phyloP scores from a whole-genome alignment of 1,284 basidiomycete genomes.

The Kwoniella shivajii region DNA sequence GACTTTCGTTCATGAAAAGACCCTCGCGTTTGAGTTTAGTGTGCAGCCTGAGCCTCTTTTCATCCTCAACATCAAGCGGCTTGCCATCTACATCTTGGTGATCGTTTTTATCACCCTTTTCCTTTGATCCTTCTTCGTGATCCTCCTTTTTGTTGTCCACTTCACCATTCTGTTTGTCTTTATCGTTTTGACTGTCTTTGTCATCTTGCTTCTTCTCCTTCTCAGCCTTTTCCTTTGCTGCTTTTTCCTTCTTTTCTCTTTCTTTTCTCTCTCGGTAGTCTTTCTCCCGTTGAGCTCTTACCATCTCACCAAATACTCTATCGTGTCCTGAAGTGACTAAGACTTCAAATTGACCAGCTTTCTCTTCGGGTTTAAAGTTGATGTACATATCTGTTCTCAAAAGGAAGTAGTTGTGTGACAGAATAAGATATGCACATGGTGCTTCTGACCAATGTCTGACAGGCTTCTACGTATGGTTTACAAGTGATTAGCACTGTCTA shows the following conservation, averaged over 20 bases:
- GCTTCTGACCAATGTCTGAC: conserved; percentile 10
- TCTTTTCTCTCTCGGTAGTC: conserved; percentile 51
- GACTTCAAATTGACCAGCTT: conserved; percentile 34
- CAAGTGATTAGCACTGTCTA: not conserved
- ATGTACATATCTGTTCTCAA: conserved; percentile 52
- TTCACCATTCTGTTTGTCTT: not conserved
- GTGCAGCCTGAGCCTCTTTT: conserved; percentile 2
- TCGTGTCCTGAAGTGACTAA: conserved; percentile 33
- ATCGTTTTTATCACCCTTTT: not conserved
- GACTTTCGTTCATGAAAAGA: not conserved
- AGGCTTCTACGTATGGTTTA: conserved; percentile 27
- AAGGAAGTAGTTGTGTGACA: conserved; percentile 74
- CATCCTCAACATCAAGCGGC: not conserved
- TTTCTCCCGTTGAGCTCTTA: conserved; percentile 62
- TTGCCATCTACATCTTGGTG: not conserved
- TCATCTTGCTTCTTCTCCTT: conserved; percentile 11
- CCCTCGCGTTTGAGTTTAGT: not conserved
- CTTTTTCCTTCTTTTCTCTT: conserved; percentile 22
- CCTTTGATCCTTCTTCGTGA: not conserved
- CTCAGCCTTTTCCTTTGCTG: conserved; percentile 8
- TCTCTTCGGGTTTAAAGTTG: conserved; percentile 31
- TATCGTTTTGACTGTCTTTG: not conserved
- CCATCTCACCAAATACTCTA: conserved; percentile 56
- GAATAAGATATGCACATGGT: conserved; percentile 52
- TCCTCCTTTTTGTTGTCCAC: not conserved